Conservation (phyloP, 75 land plant genomes). For the Larix kaempferi region DNA sequence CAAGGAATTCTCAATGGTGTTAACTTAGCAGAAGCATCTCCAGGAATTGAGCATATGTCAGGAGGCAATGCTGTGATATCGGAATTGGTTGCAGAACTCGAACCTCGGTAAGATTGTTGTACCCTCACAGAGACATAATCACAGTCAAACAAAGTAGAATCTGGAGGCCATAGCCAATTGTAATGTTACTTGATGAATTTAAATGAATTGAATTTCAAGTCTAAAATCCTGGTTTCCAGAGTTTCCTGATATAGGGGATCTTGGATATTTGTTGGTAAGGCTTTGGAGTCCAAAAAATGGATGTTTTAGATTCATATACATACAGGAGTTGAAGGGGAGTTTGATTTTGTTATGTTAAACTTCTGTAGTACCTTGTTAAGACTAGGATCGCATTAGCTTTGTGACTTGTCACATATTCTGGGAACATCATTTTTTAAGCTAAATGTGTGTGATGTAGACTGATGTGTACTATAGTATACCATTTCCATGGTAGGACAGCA, state of each 20-base stretch:
- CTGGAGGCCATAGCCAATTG: background rate
- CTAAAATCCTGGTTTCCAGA: background rate
- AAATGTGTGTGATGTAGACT: background rate
- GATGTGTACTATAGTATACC: background rate
- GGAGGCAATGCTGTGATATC: slow-evolving; percentile 56
- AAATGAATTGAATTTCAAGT: background rate
- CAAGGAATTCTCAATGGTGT: slow-evolving; percentile 57
- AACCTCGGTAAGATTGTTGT: slow-evolving; percentile 74
- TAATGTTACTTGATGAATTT: background rate
- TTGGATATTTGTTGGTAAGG: background rate
- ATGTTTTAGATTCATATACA: background rate
- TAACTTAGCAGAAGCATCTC: slow-evolving; percentile 36
- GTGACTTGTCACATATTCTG: background rate
- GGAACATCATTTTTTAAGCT: background rate
- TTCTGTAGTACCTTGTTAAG: background rate
- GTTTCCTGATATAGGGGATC: background rate
- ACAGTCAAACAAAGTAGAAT: background rate
- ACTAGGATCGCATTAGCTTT: background rate
- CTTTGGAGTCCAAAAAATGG: background rate
- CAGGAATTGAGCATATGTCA: slow-evolving; percentile 35
- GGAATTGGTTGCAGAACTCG: slow-evolving; percentile 78
- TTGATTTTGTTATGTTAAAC: background rate
- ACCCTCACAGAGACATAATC: background rate
- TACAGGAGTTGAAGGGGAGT: background rate
- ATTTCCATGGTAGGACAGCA: background rate